phyloP scores from a whole-genome alignment of 2,329 filamentous ascomycete species.

The Colletotrichum incanum region DNA sequence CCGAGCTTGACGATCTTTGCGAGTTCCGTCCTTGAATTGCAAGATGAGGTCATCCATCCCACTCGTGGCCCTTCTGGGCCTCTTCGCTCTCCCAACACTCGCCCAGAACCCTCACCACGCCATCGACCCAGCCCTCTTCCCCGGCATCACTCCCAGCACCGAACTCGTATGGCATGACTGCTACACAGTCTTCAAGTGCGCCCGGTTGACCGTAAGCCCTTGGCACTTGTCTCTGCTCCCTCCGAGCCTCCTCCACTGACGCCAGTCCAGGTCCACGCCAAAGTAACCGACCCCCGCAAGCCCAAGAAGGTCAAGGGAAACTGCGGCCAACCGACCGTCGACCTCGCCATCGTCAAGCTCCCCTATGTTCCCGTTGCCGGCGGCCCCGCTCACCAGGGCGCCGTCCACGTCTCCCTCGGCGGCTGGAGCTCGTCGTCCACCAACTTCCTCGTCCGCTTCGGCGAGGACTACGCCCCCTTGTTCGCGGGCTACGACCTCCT shows the following conservation, averaged over 20 bases:
- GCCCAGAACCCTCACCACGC: conserved; percentile 21
- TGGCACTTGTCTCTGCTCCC: not conserved
- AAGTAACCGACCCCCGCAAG: conserved; percentile 14
- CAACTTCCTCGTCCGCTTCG: conserved; percentile 28
- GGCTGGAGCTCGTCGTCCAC: conserved; percentile 33
- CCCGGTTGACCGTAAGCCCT: not conserved
- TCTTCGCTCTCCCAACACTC: not conserved
- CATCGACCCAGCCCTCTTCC: conserved; percentile 2
- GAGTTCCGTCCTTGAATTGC: not conserved
- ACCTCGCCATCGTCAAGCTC: conserved; percentile 31
- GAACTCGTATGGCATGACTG: conserved; percentile 29
- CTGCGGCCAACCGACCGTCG: conserved; percentile 20
- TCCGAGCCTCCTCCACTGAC: not conserved
- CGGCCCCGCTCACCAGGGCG: not conserved
- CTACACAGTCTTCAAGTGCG: conserved; percentile 26
- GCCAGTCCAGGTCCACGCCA: conserved; percentile 16
- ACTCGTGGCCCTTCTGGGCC: not conserved
- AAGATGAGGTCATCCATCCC: conserved; percentile 5
- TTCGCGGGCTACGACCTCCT: conserved; percentile 25
- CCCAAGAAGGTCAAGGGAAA: conserved; percentile 16
- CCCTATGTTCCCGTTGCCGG: conserved; percentile 17
- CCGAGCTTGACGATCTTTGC: not conserved
- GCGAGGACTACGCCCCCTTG: conserved; percentile 21
- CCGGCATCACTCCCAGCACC: conserved; percentile 1
- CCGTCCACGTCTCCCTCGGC: conserved; percentile 22